Percentiles rank a stretch among this genome's conserved stretches.
Evolutionary conservation across 192 early-diverging fungal species (phyloP).

Genomic region (Mortierella hygrophila): DNA sequence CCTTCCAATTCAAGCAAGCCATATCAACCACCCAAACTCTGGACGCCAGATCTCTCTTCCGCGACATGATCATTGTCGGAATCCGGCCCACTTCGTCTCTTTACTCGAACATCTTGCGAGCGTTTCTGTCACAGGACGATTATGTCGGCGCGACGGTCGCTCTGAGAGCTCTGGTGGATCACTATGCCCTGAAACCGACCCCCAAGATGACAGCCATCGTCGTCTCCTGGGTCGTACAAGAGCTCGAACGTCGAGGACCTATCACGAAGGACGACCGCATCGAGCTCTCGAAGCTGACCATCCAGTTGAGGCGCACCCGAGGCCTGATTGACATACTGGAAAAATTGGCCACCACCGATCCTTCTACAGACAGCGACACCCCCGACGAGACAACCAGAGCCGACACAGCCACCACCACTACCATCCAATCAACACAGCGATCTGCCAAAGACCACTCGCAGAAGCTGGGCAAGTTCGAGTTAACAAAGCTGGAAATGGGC

Average conservation of each 20-base stretch:
- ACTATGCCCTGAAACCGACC: slow-evolving; percentile 28
- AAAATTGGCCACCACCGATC: slow-evolving; percentile 2
- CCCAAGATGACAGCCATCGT: slow-evolving; percentile 52
- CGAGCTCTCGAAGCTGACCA: slow-evolving; percentile 30
- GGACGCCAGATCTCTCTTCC: slow-evolving; percentile 29
- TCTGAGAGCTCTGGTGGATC: slow-evolving; percentile 25
- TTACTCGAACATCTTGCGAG: slow-evolving; percentile 43
- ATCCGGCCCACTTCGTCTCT: slow-evolving; percentile 31
- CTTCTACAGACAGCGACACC: not conserved
- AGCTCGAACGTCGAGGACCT: slow-evolving; percentile 20
- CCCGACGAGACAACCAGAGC: not conserved
- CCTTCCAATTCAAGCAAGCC: slow-evolving; percentile 28
- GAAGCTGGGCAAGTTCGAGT: not conserved
- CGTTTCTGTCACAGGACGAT: slow-evolving; percentile 32
- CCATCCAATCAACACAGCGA: not conserved
- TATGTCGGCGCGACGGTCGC: slow-evolving; percentile 38
- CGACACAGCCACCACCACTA: not conserved
- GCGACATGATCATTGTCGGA: slow-evolving; percentile 53
- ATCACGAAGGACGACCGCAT: not conserved
- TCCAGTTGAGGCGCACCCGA: slow-evolving; percentile 24
- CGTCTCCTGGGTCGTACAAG: slow-evolving; percentile 28
- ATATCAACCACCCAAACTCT: slow-evolving; percentile 5
- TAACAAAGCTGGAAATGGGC: slow-evolving; percentile 40
- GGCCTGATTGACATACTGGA: slow-evolving; percentile 44
- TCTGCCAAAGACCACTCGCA: not conserved